These are phyloP conservation scores for Scheffersomyces cryptocercus DNA, from an alignment of 1,139 yeast genomes.

Conservation along the genomic window DNA sequence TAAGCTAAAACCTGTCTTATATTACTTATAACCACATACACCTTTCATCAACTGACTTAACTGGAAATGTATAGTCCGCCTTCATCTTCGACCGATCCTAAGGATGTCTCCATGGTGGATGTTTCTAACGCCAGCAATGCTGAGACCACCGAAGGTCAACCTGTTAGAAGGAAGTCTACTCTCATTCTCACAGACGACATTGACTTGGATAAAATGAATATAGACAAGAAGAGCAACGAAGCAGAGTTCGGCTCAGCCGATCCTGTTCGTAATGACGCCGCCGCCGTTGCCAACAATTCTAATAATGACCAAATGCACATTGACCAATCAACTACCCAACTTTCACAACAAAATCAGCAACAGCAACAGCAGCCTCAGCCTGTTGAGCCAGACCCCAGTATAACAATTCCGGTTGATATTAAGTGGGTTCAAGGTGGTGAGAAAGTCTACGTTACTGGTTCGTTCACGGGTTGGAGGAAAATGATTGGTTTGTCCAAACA, in stretches of 20 bases:
- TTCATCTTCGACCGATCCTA: conserved; percentile 12
- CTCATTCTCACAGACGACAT: conserved; percentile 43
- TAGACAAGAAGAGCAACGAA: conserved; percentile 17
- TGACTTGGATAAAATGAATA: conserved; percentile 40
- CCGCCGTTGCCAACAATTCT: conserved; percentile 10
- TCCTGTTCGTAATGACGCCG: conserved; percentile 2
- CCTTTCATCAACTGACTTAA: no score
- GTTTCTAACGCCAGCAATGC: conserved; percentile 31
- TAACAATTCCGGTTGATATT: conserved; percentile 72
- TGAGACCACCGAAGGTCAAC: conserved; percentile 16
- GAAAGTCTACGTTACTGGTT: conserved; percentile 64
- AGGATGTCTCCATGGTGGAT: conserved; percentile 47
- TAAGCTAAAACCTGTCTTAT: no score
- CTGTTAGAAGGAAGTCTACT: conserved; percentile 42
- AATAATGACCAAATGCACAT: conserved; percentile 9
- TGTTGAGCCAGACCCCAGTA: conserved; percentile 21
- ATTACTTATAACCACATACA: no score
- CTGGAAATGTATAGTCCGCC: conserved; percentile 1
- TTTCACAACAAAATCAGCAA: conserved; percentile 4
- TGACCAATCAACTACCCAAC: background rate
- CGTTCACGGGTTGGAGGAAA: conserved; percentile 53
- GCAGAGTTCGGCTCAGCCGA: conserved; percentile 4
- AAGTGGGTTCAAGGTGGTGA: conserved; percentile 95
- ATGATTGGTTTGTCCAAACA: conserved; percentile 56
- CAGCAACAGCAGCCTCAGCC: conserved; percentile 15